Evolutionary conservation across 495 filamentous ascomycete species (phyloP).

Genomic region (Podospora conica): DNA sequence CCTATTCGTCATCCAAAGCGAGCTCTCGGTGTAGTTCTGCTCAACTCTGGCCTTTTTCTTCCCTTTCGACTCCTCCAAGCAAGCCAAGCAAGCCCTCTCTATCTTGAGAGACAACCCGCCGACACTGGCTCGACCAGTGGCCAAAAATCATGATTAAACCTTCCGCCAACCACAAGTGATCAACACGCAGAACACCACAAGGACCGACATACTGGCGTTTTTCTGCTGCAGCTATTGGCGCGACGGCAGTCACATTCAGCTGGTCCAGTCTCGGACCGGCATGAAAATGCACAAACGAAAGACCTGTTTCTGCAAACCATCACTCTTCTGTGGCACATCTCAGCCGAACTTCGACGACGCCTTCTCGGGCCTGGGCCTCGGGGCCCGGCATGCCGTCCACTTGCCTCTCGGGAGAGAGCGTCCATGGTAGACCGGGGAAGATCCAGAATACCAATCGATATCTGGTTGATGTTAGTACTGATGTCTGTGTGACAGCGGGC

Average conservation of each 20-base stretch:
- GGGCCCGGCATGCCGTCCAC: background rate
- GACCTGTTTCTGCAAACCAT: background rate
- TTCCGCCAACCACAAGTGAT: background rate
- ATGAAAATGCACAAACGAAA: background rate
- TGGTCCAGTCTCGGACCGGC: too few species aligned
- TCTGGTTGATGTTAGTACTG: background rate
- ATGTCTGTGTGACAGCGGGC: background rate
- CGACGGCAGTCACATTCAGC: background rate
- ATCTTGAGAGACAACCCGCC: background rate
- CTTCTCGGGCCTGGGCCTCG: background rate
- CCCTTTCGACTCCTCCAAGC: background rate
- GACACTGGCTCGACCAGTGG: background rate
- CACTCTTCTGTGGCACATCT: background rate
- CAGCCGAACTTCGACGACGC: background rate
- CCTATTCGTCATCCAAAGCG: background rate
- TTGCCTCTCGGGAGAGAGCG: background rate
- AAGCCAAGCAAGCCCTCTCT: background rate
- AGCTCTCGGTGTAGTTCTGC: background rate
- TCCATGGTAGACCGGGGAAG: background rate
- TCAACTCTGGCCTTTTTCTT: background rate
- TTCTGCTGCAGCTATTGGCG: background rate
- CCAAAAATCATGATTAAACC: background rate
- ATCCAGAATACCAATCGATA: background rate
- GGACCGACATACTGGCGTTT: background rate
- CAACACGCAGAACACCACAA: background rate